phyloP scores from a whole-genome alignment of 2,329 filamentous ascomycete species.

The Juglanconis oblonga region DNA sequence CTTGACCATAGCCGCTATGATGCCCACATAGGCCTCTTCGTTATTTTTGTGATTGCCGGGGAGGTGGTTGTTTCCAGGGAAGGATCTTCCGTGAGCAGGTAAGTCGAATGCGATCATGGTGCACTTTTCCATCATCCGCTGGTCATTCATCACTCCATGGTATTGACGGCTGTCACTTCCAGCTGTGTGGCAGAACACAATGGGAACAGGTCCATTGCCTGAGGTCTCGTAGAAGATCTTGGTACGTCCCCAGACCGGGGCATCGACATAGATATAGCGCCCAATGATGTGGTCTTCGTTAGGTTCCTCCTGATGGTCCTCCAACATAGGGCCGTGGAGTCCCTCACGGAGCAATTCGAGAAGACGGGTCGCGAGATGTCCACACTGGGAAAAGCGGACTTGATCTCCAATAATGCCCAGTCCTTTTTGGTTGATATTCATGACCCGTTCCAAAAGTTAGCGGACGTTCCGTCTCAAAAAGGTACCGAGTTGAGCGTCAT shows the following conservation, averaged over 20 bases:
- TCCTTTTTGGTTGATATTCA: constrained; percentile 47
- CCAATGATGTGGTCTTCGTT: constrained; percentile 44
- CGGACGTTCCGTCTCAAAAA: neutral
- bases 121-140: constrained; percentile 41
- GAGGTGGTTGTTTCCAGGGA: constrained; percentile 38
- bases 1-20: constrained; percentile 42
- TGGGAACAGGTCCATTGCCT: constrained; percentile 42
- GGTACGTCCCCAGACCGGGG: constrained; percentile 43
- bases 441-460: neutral
- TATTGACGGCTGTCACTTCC: constrained; percentile 47
- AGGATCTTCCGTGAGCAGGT: constrained; percentile 46
- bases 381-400: constrained; percentile 33
- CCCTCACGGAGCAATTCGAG: constrained; percentile 47
- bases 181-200: constrained; percentile 43
- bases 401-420: constrained; percentile 45
- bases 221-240: constrained; percentile 49
- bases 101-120: constrained; percentile 49
- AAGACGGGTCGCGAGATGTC: constrained; percentile 42
- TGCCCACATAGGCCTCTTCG: constrained; percentile 43
- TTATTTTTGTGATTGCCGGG: constrained; percentile 45
- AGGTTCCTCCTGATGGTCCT: constrained; percentile 34
- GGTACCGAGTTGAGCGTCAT: neutral
- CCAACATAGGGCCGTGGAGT: constrained; percentile 39
- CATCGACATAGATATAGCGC: constrained; percentile 42
- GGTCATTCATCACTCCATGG: constrained; percentile 49